Percentiles rank a stretch among this genome's conserved stretches.
Evolutionary conservation across 306 rosid species (phyloP).

Genomic region (Vigna unguiculata): DNA sequence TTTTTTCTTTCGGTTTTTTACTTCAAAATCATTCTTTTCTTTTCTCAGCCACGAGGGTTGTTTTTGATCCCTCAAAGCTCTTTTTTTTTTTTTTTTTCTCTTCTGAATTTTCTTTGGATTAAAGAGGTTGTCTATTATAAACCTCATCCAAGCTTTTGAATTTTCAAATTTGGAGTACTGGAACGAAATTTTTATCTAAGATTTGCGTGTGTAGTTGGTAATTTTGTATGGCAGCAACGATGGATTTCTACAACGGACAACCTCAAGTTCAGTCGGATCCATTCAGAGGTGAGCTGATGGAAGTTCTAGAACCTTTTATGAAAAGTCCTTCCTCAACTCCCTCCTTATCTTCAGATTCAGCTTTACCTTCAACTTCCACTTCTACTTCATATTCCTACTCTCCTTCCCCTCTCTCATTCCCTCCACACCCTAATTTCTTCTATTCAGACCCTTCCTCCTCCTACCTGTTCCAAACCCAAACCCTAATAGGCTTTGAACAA

Average conservation of each 20-base stretch:
- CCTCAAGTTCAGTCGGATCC: slow-evolving; percentile 58
- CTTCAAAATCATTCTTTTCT: not conserved
- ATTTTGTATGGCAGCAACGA: slow-evolving; percentile 59
- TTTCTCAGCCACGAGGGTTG: slow-evolving; percentile 67
- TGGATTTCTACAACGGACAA: slow-evolving; percentile 63
- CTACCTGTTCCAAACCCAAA: slow-evolving; percentile 52
- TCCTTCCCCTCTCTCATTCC: slow-evolving; percentile 31
- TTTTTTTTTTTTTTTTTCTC: not conserved
- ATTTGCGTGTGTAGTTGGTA: slow-evolving; percentile 30
- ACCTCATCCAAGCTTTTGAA: slow-evolving; percentile 55
- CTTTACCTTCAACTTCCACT: slow-evolving; percentile 40
- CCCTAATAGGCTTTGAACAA: slow-evolving; percentile 56
- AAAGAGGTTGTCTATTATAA: slow-evolving; percentile 84
- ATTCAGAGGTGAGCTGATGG: slow-evolving; percentile 84
- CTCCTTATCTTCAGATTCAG: slow-evolving; percentile 27
- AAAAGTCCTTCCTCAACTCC: slow-evolving; percentile 63
- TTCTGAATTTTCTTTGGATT: slow-evolving; percentile 18
- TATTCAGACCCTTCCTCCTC: slow-evolving; percentile 54
- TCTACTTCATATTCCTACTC: slow-evolving; percentile 37
- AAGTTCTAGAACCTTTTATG: slow-evolving; percentile 95
- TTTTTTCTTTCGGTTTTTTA: slow-evolving; percentile 7
- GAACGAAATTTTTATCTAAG: slow-evolving; percentile 47
- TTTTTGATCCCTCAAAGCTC: slow-evolving; percentile 74
- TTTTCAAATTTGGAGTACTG: slow-evolving; percentile 38
- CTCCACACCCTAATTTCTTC: slow-evolving; percentile 56